Evolutionary conservation across 2,329 filamentous ascomycete species (phyloP), one percentile per base, ranked within the genome.

Genomic region (Colletotrichum filicis): DNA sequence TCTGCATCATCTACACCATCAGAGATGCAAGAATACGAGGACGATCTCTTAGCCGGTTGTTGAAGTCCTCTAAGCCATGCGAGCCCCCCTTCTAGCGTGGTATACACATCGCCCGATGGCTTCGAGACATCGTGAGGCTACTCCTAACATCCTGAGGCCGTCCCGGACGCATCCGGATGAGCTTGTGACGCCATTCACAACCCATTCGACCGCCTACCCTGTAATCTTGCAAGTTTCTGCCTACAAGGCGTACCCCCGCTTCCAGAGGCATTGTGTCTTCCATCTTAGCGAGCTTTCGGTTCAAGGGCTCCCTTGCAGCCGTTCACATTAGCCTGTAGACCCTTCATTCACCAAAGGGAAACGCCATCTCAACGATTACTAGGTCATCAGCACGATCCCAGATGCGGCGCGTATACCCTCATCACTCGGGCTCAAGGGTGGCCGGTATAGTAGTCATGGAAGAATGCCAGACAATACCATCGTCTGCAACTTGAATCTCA

Each of bases 121-220:
- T 61, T 46, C 35, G 46, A 73, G 71, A 70, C 71, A 73, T 30
- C 37, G 19, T 16, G 26, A 46, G 35, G 42, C 30, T 53, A 46
- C 35, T 30, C 49, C 26, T 26, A 16, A 12, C 46, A 22, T 30
- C 35, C 28, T 14, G 19, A 19, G 14, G 24, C 30, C 22, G 35
- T 58, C 22, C 49, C 6, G 49, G 32, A 65, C 55, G 71, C 66
- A 52, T 70, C 30, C 35, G 28, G 59, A 57, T 37, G 11, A 52
- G 19, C 26, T 32, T 24, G 26, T 64, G 66, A 69, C 55, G 66
- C 53, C 35, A 30, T 60, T 19, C 26, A 32, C n/a, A 28, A 22
- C 46, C 30, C 52, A 37, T 12, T 42, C 14, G 32, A 32, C 24
- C 24, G 24, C 30, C 7, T n/a, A 64, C 53, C 32, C 22, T 46